Base-by-base conservation (phyloP, 176 grass and related monocot genomes). In the Musa itinerans region DNA sequence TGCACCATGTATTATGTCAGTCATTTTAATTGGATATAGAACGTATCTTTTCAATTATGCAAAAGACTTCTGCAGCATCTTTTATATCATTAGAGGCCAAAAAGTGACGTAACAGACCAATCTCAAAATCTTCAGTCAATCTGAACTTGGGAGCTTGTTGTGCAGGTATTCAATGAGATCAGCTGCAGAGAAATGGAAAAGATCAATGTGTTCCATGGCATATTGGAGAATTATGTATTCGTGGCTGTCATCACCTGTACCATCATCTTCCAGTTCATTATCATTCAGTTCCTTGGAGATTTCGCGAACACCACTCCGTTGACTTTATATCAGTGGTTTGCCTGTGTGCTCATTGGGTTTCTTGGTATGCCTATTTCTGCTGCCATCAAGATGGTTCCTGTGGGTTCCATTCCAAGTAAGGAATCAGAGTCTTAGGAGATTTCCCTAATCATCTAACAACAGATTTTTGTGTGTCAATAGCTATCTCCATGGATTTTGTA, bases 151-250 rank as follows among this genome's bases (percentile, higher is more conserved):
- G 34, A 43, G 34, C 34, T 79, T 56, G 1, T 71, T 51, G 16
- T 61, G 54, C 55, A 98, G 95, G 88, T 98, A 7, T 98, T 98
- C 80, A 98, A 98, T 53, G 95, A 98, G 84, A 88, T 98, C 76
- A 94, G 86, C 75, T 94, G 90, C 54, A 84, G 95, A 58, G 95
- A 98, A 73, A 98, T 98, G 95, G 95, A 94, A 72, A 98, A 88
- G 84, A 94, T 98, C 64, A 67, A 98, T 54, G 88, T 98, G 16
- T 94, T 98, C 27, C 34, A 84, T 65, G 95, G 95, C 83, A 98
- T 98, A 82, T 86, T 98, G 76, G 56, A 91, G 66, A 98, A 98
- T 81, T 91, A 91, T 2, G 90, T 98, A 54, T 98, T 98, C 56
- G 20, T 89, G 8, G 76, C 78, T 2, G 95, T 98, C 76, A 85